These are phyloP conservation scores for Apodospora peruviana DNA, from an alignment of 495 filamentous ascomycete genomes.

Conservation along the genomic window DNA sequence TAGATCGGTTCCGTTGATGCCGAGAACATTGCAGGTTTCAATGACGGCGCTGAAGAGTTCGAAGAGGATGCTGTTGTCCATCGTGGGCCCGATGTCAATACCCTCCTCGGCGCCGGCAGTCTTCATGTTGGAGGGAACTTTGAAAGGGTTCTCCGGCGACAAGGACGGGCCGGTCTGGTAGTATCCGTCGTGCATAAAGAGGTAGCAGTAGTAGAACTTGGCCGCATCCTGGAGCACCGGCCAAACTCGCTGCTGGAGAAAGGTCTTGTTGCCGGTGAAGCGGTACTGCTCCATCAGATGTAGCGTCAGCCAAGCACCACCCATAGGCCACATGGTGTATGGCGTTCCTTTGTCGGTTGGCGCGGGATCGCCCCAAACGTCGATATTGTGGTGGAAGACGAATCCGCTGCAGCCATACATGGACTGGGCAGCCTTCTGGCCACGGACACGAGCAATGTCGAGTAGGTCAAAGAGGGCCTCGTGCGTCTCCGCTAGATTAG, in stretches of 20 bases:
- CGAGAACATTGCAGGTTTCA: neutral
- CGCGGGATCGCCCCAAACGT: constrained; percentile 45
- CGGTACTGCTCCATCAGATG: constrained; percentile 35
- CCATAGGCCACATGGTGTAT: constrained; percentile 43
- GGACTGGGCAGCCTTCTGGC: constrained; percentile 25
- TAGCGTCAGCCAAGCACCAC: constrained; percentile 42
- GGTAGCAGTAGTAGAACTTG: constrained; percentile 10
- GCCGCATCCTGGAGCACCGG: constrained; percentile 27
- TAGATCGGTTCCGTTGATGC: neutral
- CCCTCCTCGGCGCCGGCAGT: constrained; percentile 16
- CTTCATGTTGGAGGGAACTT: constrained; percentile 6
- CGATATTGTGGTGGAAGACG: constrained; percentile 43
- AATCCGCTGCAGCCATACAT: constrained; percentile 51
- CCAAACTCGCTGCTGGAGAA: constrained; percentile 28
- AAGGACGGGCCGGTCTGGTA: constrained; percentile 41
- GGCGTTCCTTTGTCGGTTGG: constrained; percentile 41
- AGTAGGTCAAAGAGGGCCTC: neutral
- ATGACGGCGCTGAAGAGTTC: neutral
- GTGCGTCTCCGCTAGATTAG: constrained; percentile 30
- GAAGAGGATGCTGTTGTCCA: constrained; percentile 37
- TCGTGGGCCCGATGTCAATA: constrained; percentile 25
- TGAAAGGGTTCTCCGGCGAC: constrained; percentile 46
- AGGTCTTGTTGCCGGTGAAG: constrained; percentile 35
- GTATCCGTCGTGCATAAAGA: constrained; percentile 17
- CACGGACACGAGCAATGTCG: neutral